phyloP scores from a whole-genome alignment of 495 filamentous ascomycete genomes.

The Trichoderma gamsii region DNA sequence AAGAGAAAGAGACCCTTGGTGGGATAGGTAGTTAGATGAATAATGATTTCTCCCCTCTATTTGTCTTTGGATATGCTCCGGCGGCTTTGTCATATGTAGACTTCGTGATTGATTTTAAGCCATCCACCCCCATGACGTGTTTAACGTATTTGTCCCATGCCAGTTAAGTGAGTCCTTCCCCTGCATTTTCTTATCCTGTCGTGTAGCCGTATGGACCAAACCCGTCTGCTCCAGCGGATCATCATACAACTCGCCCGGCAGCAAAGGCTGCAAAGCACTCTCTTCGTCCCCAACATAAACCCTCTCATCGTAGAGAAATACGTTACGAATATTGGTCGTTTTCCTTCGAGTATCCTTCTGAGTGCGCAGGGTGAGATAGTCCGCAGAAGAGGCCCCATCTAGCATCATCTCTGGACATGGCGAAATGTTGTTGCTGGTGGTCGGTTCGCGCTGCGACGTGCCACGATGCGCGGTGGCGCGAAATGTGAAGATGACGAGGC shows the following conservation, averaged over 20 bases:
- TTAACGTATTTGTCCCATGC: neutral
- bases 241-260: neutral
- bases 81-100: neutral
- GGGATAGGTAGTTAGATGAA: constrained; percentile 14
- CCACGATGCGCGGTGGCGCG: neutral
- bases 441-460: neutral
- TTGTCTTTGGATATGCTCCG: neutral
- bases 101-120: neutral
- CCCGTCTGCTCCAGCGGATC: too few relatives aligned
- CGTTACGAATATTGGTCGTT: neutral
- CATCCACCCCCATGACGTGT: constrained; percentile 6
- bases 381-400: neutral
- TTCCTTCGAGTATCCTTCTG: neutral
- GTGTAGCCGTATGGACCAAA: neutral
- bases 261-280: neutral
- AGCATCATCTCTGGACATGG: neutral
- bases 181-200: neutral
- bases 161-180: neutral
- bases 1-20: neutral
- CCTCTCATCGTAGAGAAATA: neutral
- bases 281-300: neutral
- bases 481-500: neutral
- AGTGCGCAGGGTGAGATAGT: neutral
- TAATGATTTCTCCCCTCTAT: constrained; percentile 15
- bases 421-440: neutral